Base-by-base conservation (phyloP, 1,139 yeast genomes). In the Ashbya aceris region DNA sequence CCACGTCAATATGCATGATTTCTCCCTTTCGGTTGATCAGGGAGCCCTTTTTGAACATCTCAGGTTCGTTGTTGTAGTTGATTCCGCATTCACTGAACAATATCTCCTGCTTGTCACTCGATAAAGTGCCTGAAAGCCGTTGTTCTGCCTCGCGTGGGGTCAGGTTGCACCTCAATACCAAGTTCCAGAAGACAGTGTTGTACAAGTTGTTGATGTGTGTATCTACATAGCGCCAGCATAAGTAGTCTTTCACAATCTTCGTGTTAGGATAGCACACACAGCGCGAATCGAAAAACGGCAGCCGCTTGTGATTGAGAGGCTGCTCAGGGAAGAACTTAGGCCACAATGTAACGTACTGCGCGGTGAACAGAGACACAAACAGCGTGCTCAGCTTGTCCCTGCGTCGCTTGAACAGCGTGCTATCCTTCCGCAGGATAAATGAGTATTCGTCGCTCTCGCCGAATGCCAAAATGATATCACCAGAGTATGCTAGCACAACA, bases 371-470 rank as follows among this genome's bases (percentile, higher is more conserved):
- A 32, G 94, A 80, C 5, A 86, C 86, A 63, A 91, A 79, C 1
- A 94, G 76, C 3, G 94, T 76, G 1, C 83, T 77, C 37, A 91
- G 65, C 58, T 91, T 91, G 62, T 65, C 64, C 47, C 83, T 91
- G 44, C 98, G 67, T 51, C 97, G 68, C 50, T 87, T 95, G 56
- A 82, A 89, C 44, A 91, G 60, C 2, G 67, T 66, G 39, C 94
- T 79, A 34, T 69, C 70, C 42, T 70, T 74, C 29, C 78, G 67
- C 40, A 91, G 63, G 7, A 89, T 72, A 61, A 89, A 89, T 17
- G 93, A 83, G 60, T 83, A 91, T 64, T 91, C 99, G 61, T 91
- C 99, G 29, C 94, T 82, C 55, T 91, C 97, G 0, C 99, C 99
- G 58, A 83, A 91, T 0, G 95, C 95, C 61, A 89, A 50, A 17